phyloP scores from a whole-genome alignment of 208 protist species.

The Acanthamoeba polyphaga region DNA sequence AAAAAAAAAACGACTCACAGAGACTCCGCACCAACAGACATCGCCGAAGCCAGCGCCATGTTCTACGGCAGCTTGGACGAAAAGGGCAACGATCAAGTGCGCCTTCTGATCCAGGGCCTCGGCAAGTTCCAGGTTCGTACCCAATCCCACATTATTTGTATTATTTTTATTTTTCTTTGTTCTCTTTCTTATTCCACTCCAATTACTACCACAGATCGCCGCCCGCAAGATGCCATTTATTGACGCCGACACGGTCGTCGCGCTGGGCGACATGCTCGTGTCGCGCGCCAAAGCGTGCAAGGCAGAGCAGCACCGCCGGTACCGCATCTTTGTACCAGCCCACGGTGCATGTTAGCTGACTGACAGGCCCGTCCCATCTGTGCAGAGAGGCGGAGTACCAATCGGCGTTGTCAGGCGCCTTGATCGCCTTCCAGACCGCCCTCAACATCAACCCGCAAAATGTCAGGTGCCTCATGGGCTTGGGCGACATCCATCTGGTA shows the following conservation, averaged over 20 bases:
- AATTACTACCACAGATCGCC: not conserved
- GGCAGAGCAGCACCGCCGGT: not conserved
- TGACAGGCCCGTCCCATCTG: not conserved
- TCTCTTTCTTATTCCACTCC: not conserved
- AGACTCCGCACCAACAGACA: not conserved
- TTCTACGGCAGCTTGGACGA: slow-evolving; percentile 37
- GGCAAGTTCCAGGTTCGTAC: slow-evolving; percentile 10
- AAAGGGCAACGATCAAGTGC: slow-evolving; percentile 32
- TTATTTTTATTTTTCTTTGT: not conserved
- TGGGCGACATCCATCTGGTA: not conserved
- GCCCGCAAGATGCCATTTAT: slow-evolving; percentile 28
- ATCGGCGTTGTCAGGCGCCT: not conserved
- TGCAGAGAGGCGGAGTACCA: not conserved
- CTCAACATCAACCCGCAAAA: slow-evolving; percentile 26
- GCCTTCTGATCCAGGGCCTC: slow-evolving; percentile 3
- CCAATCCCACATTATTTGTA: not conserved
- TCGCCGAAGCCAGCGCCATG: slow-evolving; percentile 6
- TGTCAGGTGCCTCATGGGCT: not conserved
- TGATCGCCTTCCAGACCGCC: slow-evolving; percentile 37
- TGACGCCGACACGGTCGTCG: not conserved
- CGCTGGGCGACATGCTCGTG: not conserved
- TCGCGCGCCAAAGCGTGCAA: not conserved
- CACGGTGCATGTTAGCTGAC: not conserved
- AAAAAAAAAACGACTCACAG: too few species aligned
- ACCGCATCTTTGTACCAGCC: not conserved